Percentiles rank a stretch among this genome's conserved stretches.
phyloP scores from a whole-genome alignment of 495 filamentous ascomycete species.

The Hyaloscypha bicolor region DNA sequence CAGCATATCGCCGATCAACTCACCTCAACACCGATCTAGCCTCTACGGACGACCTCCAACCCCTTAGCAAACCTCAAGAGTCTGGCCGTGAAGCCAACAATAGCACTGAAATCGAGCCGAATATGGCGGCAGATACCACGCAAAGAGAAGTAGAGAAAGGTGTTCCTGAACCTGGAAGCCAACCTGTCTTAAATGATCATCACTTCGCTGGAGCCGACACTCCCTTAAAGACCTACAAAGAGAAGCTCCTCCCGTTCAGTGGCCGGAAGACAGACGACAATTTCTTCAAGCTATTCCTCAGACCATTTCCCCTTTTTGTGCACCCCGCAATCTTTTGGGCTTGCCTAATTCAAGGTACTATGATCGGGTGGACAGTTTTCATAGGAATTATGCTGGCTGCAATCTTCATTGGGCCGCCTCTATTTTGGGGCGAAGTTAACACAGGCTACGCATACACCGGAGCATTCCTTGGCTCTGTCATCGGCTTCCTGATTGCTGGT shows the following conservation, averaged over 20 bases:
- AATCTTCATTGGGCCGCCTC: slow-evolving; percentile 77
- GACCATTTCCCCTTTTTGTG: slow-evolving; percentile 64
- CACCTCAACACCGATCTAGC: slow-evolving; percentile 64
- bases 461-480: slow-evolving; percentile 79
- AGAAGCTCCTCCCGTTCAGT: slow-evolving; percentile 72
- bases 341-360: slow-evolving; percentile 83
- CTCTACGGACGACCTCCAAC: slow-evolving; percentile 26
- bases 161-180: neutral
- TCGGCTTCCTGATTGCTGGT: slow-evolving; percentile 79
- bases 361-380: slow-evolving; percentile 95
- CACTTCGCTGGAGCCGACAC: slow-evolving; percentile 17
- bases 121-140: neutral
- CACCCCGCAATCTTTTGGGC: slow-evolving; percentile 91
- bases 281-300: slow-evolving; percentile 66
- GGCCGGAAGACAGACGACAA: slow-evolving; percentile 69
- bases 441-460: slow-evolving; percentile 89
- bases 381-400: slow-evolving; percentile 85
- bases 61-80: neutral
- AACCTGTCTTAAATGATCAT: slow-evolving; percentile 5
- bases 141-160: slow-evolving; percentile 18
- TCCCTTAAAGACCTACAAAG: slow-evolving; percentile 51
- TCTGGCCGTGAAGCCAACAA: slow-evolving; percentile 1
- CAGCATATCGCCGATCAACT: slow-evolving; percentile 68
- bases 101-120: neutral
- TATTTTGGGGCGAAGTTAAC: slow-evolving; percentile 79